Evolutionary conservation across 176 grass and related monocot species (phyloP).

Genomic region (Pharus latifolius): DNA sequence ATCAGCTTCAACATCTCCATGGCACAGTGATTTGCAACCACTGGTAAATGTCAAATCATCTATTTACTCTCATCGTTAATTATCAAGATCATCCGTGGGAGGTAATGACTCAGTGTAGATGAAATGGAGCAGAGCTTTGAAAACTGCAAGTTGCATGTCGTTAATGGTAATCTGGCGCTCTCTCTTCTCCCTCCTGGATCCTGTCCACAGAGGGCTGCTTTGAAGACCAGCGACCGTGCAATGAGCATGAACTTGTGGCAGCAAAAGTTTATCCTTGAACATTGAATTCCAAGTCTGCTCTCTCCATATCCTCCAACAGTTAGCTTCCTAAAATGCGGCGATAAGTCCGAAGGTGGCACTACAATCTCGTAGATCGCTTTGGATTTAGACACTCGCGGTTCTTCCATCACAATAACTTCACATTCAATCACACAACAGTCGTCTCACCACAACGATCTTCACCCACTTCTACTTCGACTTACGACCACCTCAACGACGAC

Average conservation of each 20-base stretch:
- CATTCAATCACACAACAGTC: conserved; percentile 1
- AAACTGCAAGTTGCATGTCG: conserved; percentile 8
- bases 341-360: too few species aligned
- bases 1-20: background rate
- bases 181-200: too few species aligned
- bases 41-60: background rate
- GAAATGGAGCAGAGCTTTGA: conserved; percentile 7
- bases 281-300: conserved; percentile 3
- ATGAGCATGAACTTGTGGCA: conserved; percentile 21
- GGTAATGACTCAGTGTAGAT: background rate
- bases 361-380: background rate
- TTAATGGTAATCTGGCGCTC: too few species aligned
- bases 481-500: too few species aligned
- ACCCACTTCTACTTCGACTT: too few species aligned
- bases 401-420: background rate
- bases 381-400: background rate
- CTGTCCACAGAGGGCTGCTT: too few species aligned
- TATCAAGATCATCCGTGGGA: background rate
- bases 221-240: conserved; percentile 2
- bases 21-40: background rate
- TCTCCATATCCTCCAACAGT: too few species aligned
- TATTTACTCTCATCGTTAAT: background rate
- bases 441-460: too few species aligned
- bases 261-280: background rate
- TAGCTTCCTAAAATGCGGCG: too few species aligned